Evolutionary conservation across 1,284 basidiomycete species (phyloP).

Genomic region (Pulchroboletus neoregius): DNA sequence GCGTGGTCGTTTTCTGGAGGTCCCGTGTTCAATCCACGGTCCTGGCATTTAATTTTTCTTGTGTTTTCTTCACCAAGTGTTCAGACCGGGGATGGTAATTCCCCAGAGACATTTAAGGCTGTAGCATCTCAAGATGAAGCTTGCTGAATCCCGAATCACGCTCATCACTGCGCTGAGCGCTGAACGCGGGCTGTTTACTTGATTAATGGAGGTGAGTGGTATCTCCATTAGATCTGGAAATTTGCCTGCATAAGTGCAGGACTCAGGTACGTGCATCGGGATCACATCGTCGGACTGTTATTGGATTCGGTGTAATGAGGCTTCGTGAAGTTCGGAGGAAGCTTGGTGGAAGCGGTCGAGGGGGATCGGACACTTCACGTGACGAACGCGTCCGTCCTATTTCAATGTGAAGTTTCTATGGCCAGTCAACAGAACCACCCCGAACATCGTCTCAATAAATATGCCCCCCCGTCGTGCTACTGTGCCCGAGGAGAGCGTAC

Average conservation of each 20-base stretch:
- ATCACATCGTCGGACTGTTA: not conserved
- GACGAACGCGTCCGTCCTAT: constrained; percentile 15
- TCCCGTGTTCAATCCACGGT: constrained; percentile 59
- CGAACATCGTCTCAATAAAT: not conserved
- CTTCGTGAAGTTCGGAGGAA: constrained; percentile 6
- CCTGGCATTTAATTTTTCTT: constrained; percentile 38
- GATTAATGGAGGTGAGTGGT: too few relatives aligned
- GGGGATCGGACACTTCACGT: constrained; percentile 17
- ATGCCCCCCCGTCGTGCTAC: constrained; percentile 32
- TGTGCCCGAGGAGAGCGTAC: constrained; percentile 27
- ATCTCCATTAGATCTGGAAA: too few relatives aligned
- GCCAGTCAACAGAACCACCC: not conserved
- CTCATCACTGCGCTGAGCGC: too few relatives aligned
- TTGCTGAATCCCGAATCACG: too few relatives aligned
- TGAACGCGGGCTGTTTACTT: too few relatives aligned
- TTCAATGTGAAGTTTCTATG: not conserved
- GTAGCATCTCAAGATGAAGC: too few relatives aligned
- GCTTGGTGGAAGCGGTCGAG: not conserved
- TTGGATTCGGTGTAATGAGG: too few relatives aligned
- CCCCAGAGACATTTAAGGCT: too few relatives aligned
- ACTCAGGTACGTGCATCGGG: not conserved
- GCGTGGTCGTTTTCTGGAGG: too few relatives aligned
- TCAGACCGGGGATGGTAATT: too few relatives aligned
- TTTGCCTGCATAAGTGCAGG: too few relatives aligned
- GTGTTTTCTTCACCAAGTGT: too few relatives aligned